phyloP scores from a whole-genome alignment of 164 flowering plant species.

The Vitis labrusca region DNA sequence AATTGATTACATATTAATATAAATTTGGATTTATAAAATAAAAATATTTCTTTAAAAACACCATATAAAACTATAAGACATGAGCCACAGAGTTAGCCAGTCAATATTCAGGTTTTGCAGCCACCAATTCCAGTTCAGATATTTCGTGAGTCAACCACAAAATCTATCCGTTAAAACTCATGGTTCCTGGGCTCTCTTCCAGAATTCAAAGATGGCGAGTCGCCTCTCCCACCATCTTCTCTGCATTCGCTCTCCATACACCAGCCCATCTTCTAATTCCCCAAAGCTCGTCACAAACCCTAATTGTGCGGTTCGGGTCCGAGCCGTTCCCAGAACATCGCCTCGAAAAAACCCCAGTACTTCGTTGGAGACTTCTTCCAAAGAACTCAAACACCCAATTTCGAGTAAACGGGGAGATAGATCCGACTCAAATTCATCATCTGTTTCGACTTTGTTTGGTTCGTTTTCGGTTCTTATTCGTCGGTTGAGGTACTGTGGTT shows the following conservation, averaged over 20 bases:
- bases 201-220: constrained; percentile 11
- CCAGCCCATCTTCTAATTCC: neutral
- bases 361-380: constrained; percentile 4
- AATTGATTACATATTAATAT: no score
- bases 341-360: constrained; percentile 1
- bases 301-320: neutral
- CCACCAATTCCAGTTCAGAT: no score
- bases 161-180: no score
- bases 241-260: neutral
- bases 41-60: no score
- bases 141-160: no score
- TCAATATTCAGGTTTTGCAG: no score
- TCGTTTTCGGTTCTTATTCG: constrained; percentile 13
- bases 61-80: no score
- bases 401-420: neutral
- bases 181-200: no score
- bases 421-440: neutral
- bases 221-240: constrained; percentile 9
- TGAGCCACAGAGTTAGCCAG: no score
- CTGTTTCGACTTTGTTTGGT: neutral
- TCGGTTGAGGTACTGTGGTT: constrained; percentile 28
- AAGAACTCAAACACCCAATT: neutral
- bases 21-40: no score
- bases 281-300: constrained; percentile 7
- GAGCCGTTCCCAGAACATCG: constrained; percentile 5